Conservation (phyloP, 2,329 filamentous ascomycete genomes). For the Didymella keratinophila region DNA sequence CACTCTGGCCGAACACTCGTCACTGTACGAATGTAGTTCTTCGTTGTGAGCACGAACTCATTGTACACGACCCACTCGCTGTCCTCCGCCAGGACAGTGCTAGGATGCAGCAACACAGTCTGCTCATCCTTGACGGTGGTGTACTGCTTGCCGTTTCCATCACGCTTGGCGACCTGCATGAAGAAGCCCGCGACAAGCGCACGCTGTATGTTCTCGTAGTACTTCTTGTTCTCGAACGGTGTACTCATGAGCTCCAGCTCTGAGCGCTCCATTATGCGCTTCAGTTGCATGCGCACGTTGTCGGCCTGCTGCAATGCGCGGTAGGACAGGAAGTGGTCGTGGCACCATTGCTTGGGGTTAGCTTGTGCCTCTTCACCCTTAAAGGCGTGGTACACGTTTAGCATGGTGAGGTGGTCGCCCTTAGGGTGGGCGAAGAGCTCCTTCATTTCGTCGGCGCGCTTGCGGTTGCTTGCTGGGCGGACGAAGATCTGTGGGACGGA, state of each 20-base stretch:
- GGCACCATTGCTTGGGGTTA: constrained; percentile 90
- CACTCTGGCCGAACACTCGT: constrained; percentile 93
- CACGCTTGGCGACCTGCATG: constrained; percentile 98
- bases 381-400: constrained; percentile 98
- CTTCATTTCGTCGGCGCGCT: constrained; percentile 98
- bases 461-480: constrained; percentile 82
- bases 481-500: constrained; percentile 95
- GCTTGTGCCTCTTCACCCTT: constrained; percentile 74
- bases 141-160: constrained; percentile 87
- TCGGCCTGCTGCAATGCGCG: constrained; percentile 91
- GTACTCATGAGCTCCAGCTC: constrained; percentile 87
- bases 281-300: constrained; percentile 89
- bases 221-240: constrained; percentile 92
- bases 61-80: constrained; percentile 98
- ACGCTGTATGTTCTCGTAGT: constrained; percentile 96
- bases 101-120: constrained; percentile 89
- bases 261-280: constrained; percentile 95
- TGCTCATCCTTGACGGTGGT: constrained; percentile 97
- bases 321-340: constrained; percentile 92
- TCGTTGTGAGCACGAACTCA: constrained; percentile 96
- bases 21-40: constrained; percentile 96
- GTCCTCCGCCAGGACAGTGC: constrained; percentile 85
- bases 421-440: constrained; percentile 88
- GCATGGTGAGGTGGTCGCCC: constrained; percentile 92
- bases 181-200: constrained; percentile 96